Base-by-base conservation (phyloP, 1,139 yeast species). In the Candida dubliniensis region DNA sequence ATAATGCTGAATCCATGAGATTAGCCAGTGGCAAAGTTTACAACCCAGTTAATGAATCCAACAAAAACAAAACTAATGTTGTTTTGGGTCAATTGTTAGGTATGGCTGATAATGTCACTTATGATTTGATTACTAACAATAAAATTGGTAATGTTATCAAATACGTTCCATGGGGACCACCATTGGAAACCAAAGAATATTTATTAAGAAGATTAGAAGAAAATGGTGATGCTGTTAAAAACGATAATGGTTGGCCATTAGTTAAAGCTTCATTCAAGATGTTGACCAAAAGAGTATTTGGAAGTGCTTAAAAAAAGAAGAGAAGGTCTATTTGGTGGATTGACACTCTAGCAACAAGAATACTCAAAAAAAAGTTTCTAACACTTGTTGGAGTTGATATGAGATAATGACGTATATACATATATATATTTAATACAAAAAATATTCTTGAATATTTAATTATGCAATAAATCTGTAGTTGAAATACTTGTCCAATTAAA, bases 101-200 rank as follows among this genome's bases (percentile, higher is more conserved):
- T 36, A 93, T 93, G 98, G 95, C 96, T 44, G 98, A 93, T 64
- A 84, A 85, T 56, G 80, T 88, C 50, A 89, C 96, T 34, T 78
- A 79, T 60, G 88, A 85, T 54, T 76, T 93, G 59, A 80, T 88
- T 50, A 68, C 73, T 42, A 74, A 81, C 42, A 74, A 80, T 53
- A 78, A 82, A 38, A 88, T 81, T 47, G 82, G 79, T 54, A 86
- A 86, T 58, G 87, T 93, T 46, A 84, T 91, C 68, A 91, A 91
- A 67, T 93, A 91, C 62, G 96, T 93, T 52, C 96, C 98, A 13
- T 93, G 98, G 97, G 98, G 98, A 8, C 98, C 98, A 33, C 95
- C 96, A 46, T 69, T 81, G 54, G 98, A 93, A 68, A 90, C 97
- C 46, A 89, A 88, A 69, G 96, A 89, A 55, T 93, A 93, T 63